Percentiles rank a stretch among this genome's conserved stretches.
These are phyloP conservation scores for Chondrus crispus DNA, from an alignment of 23 red algal genomes.

Conservation along the genomic window DNA sequence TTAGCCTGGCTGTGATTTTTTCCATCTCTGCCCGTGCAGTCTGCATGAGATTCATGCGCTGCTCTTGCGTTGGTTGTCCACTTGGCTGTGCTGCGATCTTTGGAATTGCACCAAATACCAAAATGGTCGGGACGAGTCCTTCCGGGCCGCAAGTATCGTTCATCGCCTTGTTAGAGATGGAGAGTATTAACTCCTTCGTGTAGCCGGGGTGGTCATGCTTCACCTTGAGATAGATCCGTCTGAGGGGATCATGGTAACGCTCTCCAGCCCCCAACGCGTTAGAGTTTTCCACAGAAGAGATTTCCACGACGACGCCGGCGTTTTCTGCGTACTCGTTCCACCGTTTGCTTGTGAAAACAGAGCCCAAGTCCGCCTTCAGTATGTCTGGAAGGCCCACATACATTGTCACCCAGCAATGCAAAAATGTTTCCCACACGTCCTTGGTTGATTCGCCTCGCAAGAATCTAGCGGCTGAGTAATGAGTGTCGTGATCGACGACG, in stretches of 20 bases:
- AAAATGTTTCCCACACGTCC: background rate
- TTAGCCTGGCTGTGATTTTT: too few relatives aligned
- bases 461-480: background rate
- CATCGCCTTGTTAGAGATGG: constrained; percentile 11
- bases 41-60: too few relatives aligned
- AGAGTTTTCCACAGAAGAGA: background rate
- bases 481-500: background rate
- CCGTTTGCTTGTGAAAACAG: background rate
- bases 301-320: background rate
- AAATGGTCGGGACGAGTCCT: background rate
- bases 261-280: background rate
- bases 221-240: background rate
- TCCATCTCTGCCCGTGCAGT: too few relatives aligned
- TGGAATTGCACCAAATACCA: background rate
- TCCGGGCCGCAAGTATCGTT: constrained; percentile 14
- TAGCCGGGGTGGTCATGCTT: background rate
- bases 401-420: background rate
- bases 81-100: too few relatives aligned
- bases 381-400: constrained; percentile 12
- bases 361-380: background rate
- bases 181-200: background rate
- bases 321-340: too few relatives aligned
- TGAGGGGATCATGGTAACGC: background rate
- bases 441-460: background rate
- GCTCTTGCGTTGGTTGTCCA: too few relatives aligned